Evolutionary conservation across 306 rosid species (phyloP).

Genomic region (Neltuma alba): DNA sequence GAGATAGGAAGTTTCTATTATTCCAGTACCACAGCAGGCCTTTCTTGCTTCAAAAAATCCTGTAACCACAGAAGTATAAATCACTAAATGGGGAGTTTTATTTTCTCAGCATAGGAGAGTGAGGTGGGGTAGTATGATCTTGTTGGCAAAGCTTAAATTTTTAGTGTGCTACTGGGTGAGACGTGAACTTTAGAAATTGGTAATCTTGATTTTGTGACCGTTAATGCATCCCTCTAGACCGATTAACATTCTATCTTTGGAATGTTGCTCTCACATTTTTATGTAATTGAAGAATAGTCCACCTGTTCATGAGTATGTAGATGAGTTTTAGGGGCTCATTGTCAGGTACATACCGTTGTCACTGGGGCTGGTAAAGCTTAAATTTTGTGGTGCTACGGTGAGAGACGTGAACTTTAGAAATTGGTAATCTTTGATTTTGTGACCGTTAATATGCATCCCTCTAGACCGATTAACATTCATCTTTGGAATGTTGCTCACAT

Average conservation of each 20-base stretch:
- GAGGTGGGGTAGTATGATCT: background rate
- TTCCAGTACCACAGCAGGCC: conserved; percentile 76
- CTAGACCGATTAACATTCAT: too few species aligned
- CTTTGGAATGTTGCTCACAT: conserved; percentile 10
- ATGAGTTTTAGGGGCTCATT: conserved; percentile 29
- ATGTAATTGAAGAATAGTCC: conserved; percentile 14
- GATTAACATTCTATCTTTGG: conserved; percentile 26
- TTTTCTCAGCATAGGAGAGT: background rate
- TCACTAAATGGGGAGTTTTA: background rate
- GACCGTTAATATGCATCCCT: too few species aligned
- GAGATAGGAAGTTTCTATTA: conserved; percentile 58
- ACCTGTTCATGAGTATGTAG: conserved; percentile 11
- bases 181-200: background rate
- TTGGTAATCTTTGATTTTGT: too few species aligned
- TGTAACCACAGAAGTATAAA: conserved; percentile 21
- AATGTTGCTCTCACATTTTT: conserved; percentile 18
- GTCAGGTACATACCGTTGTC: conserved; percentile 49
- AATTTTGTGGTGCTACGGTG: too few species aligned
- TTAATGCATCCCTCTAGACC: background rate
- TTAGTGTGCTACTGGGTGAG: background rate
- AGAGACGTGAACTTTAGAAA: too few species aligned
- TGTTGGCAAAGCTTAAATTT: background rate
- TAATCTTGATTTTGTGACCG: background rate
- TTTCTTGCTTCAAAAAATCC: conserved; percentile 60
- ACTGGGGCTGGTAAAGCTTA: too few species aligned